Conservation (phyloP, 257 asterid species). For the Handroanthus guayacan region DNA sequence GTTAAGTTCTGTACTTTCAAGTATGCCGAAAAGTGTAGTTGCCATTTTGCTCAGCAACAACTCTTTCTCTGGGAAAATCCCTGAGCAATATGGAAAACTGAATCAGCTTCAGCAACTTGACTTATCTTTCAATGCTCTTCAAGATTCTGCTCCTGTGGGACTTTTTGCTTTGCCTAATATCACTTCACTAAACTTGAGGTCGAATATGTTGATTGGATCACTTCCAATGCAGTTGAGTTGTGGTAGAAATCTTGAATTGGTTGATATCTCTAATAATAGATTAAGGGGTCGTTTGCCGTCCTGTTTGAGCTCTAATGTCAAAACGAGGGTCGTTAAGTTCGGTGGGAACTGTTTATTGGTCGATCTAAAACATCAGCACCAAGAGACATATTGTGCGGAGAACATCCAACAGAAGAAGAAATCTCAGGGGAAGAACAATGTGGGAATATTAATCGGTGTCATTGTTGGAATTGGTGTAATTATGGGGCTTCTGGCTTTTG, state of each 20-base stretch:
- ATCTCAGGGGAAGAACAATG: conserved; percentile 41
- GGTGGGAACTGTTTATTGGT: conserved; percentile 63
- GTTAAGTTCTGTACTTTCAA: conserved; percentile 54
- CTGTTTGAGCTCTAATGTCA: conserved; percentile 54
- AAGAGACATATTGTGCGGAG: conserved; percentile 48
- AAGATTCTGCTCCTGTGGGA: conserved; percentile 39
- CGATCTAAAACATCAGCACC: conserved; percentile 55
- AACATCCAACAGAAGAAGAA: conserved; percentile 30
- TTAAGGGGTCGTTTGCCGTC: conserved; percentile 60
- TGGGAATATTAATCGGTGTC: conserved; percentile 52
- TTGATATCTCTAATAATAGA: conserved; percentile 70
- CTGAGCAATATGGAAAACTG: conserved; percentile 50
- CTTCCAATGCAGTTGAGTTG: conserved; percentile 54
- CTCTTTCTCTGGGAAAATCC: conserved; percentile 59
- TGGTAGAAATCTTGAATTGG: conserved; percentile 48
- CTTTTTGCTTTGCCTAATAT: conserved; percentile 53
- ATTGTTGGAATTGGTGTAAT: conserved; percentile 49
- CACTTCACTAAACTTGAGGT: conserved; percentile 52
- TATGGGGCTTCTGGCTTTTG: conserved; percentile 49
- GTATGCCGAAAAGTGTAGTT: conserved; percentile 48
- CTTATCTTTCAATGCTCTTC: conserved; percentile 57
- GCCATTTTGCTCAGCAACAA: conserved; percentile 53
- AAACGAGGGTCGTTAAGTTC: conserved; percentile 39
- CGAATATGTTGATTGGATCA: conserved; percentile 56
- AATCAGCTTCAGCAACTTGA: conserved; percentile 63